Evolutionary conservation across 768 basidiomycete species (phyloP), one percentile per base, ranked within the genome.

Genomic region (Arthromyces matolae): DNA sequence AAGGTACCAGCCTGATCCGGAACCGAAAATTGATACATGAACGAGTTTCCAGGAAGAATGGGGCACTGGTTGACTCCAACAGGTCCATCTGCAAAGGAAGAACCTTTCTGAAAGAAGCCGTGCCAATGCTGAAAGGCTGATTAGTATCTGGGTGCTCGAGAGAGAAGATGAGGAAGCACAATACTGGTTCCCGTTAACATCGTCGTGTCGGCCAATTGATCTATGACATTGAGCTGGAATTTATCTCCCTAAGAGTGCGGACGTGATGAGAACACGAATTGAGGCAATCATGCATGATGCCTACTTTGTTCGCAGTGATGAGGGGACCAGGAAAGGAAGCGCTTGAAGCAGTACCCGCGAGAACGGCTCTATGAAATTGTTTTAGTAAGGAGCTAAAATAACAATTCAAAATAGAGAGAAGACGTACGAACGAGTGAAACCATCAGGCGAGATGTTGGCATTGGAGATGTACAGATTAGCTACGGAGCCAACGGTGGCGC

Each of bases 281-380:
- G 18, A 32, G 16, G 19, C 4, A 28, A 8, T 18, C 22, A 5
- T n/a, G 20, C 16, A 38, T 5, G 29, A 16, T 14, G 20, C 7
- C 18, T 4, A 61, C 64, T 54, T 62, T 68, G 23, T 52, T 55
- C 8, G 47, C 65, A 16, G 50, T 52, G 38, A 65, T 63, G 19
- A 61, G 27, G 8, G 66, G 65, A 8, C 59, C 65, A 13, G 66
- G 65, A 44, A 62, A 60, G 1, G 50, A 49, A 0, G 58, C 61
- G 20, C 40, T 34, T 18, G 16, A 10, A 5, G 47, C 24, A 8
- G 49, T 48, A 9, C 59, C 58, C 16, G 56, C 61, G 14, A 64
- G 50, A 3, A 63, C 58, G 8, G 61, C 56, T 2, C 64, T 63
- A 39, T 16, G 14, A 31, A 27, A 8, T 42, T 20, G 29, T 5